Evolutionary conservation across 768 basidiomycete genomes (phyloP).

Genomic region (Lepiota venenata): DNA sequence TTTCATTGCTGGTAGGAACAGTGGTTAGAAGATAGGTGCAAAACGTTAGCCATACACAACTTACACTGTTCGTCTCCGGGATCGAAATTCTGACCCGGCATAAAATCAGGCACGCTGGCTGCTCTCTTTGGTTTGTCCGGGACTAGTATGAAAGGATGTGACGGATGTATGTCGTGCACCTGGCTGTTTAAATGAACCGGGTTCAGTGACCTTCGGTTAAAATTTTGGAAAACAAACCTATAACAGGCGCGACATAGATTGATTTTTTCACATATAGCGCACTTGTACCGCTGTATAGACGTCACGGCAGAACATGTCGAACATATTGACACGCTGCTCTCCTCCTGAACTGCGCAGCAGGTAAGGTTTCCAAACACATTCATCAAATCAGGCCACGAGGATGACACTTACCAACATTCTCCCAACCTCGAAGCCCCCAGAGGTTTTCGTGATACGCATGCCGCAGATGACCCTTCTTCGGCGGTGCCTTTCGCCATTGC

Average conservation of each 20-base stretch:
- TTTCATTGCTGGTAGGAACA: constrained; percentile 48
- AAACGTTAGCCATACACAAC: constrained; percentile 18
- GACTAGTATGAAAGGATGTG: constrained; percentile 80
- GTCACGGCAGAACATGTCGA: constrained; percentile 76
- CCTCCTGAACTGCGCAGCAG: constrained; percentile 56
- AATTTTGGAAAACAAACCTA: constrained; percentile 39
- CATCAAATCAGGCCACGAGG: background rate
- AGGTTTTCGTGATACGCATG: constrained; percentile 87
- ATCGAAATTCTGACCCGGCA: constrained; percentile 30
- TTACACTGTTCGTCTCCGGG: constrained; percentile 59
- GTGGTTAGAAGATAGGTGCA: constrained; percentile 5
- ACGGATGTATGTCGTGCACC: constrained; percentile 90
- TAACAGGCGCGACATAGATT: constrained; percentile 83
- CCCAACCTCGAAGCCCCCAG: constrained; percentile 84
- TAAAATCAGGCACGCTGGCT: constrained; percentile 36
- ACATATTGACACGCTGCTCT: constrained; percentile 60
- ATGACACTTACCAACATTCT: constrained; percentile 71
- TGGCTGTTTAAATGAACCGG: constrained; percentile 43
- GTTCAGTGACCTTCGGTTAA: background rate
- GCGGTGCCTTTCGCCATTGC: constrained; percentile 65
- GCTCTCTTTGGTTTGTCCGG: constrained; percentile 55
- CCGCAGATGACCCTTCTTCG: constrained; percentile 73
- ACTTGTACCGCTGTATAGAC: constrained; percentile 73
- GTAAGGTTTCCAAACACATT: constrained; percentile 2
- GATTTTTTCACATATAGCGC: constrained; percentile 75